Percentiles rank a stretch among this genome's conserved stretches.
phyloP scores from a whole-genome alignment of 257 asterid genomes.

The Linderniella brevidens region DNA sequence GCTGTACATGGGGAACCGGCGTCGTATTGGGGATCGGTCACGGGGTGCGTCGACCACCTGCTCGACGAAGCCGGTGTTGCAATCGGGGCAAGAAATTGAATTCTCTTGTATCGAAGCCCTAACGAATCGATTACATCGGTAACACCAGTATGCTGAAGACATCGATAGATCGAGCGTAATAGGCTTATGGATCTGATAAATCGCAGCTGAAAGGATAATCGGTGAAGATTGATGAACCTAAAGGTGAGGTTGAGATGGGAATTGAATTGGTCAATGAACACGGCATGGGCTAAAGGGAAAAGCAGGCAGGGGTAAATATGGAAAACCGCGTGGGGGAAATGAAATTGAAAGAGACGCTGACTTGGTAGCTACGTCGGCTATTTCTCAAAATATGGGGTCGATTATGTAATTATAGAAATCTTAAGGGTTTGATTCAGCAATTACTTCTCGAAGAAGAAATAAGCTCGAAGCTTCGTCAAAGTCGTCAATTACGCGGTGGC shows the following conservation, averaged over 20 bases:
- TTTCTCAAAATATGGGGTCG: no score
- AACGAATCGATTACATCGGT: constrained; percentile 36
- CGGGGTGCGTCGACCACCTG: constrained; percentile 32
- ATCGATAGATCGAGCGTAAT: constrained; percentile 1
- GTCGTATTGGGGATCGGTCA: constrained; percentile 36
- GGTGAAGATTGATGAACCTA: not conserved
- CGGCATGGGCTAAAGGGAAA: no score
- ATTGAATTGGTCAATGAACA: no score
- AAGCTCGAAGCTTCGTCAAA: no score
- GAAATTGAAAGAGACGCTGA: no score
- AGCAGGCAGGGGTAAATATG: not conserved
- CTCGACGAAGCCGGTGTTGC: constrained; percentile 56
- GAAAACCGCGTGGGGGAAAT: not conserved
- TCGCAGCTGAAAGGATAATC: not conserved
- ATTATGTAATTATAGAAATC: no score
- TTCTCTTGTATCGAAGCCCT: constrained; percentile 30
- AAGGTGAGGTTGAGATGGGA: not conserved
- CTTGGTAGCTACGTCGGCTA: no score
- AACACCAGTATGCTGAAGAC: constrained; percentile 13
- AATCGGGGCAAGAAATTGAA: constrained; percentile 51
- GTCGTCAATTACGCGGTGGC: no score
- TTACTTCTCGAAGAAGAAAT: no score
- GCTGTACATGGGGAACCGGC: constrained; percentile 54
- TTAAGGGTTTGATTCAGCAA: no score
- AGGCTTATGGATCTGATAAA: constrained; percentile 5